Conservation (phyloP, 148 eudicot genomes). For the Rhododendron kiyosumense region DNA sequence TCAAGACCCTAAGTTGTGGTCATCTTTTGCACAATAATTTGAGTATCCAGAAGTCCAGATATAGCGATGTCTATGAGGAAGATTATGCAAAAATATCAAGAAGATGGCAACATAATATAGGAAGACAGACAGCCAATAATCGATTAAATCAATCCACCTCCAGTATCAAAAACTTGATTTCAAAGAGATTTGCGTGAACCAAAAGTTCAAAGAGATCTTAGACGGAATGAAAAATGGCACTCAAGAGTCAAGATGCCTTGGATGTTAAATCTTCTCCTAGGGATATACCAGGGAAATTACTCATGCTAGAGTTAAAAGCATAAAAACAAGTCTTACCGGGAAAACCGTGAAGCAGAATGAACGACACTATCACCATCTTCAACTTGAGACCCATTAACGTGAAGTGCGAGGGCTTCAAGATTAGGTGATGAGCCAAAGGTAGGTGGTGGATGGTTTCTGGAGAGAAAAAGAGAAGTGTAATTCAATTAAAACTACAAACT, state of each 20-base stretch:
- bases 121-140: neutral
- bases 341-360: constrained; percentile 13
- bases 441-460: constrained; percentile 44
- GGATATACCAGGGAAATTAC: neutral
- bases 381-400: constrained; percentile 17
- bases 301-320: neutral
- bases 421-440: constrained; percentile 44
- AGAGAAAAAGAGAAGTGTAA: constrained; percentile 8
- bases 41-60: neutral
- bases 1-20: neutral
- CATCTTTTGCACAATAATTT: neutral
- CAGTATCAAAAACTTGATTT: neutral
- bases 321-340: constrained; percentile 21
- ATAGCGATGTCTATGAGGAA: neutral
- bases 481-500: neutral
- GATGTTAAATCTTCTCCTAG: neutral
- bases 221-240: neutral
- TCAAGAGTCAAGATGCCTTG: neutral
- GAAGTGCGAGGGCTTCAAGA: constrained; percentile 31
- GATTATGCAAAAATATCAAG: neutral
- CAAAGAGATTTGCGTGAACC: neutral
- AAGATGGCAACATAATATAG: neutral
- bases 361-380: constrained; percentile 45
- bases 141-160: neutral
- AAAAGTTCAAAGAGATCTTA: neutral